A percentile compares a stretch with the other conserved stretches of the same genome.
These are phyloP conservation scores for Carpinus fangiana DNA, from an alignment of 306 rosid species.

Conservation along the genomic window DNA sequence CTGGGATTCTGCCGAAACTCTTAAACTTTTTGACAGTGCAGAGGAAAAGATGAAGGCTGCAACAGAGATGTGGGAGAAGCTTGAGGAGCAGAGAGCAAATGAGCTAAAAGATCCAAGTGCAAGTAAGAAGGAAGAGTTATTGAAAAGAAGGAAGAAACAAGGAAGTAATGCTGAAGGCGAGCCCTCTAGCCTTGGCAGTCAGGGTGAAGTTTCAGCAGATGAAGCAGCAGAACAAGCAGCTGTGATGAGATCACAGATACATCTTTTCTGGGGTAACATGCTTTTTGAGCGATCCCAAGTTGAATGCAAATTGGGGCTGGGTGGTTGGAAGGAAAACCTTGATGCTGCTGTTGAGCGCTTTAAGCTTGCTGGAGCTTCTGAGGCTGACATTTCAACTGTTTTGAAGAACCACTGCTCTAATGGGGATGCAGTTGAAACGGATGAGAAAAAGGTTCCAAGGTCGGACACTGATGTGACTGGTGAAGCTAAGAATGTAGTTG, in stretches of 20 bases:
- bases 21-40: slow-evolving; percentile 74
- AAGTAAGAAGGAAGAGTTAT: slow-evolving; percentile 74
- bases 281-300: slow-evolving; percentile 96
- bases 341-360: slow-evolving; percentile 87
- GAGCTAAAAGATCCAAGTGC: slow-evolving; percentile 84
- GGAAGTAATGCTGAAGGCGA: slow-evolving; percentile 60
- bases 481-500: slow-evolving; percentile 37
- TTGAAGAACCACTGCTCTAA: slow-evolving; percentile 90
- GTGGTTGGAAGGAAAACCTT: slow-evolving; percentile 75
- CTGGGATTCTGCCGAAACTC: slow-evolving; percentile 79
- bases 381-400: slow-evolving; percentile 72
- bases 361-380: slow-evolving; percentile 95
- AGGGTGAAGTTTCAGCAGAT: slow-evolving; percentile 62
- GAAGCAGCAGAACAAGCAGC: slow-evolving; percentile 96
- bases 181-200: slow-evolving; percentile 48
- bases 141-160: slow-evolving; percentile 76
- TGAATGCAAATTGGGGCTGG: slow-evolving; percentile 75
- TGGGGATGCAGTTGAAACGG: slow-evolving; percentile 58
- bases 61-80: slow-evolving; percentile 95
- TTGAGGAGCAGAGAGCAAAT: slow-evolving; percentile 85
- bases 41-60: slow-evolving; percentile 96
- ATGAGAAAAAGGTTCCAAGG: slow-evolving; percentile 44
- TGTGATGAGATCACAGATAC: slow-evolving; percentile 95
- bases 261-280: slow-evolving; percentile 98
- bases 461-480: slow-evolving; percentile 24